Evolutionary conservation across 352 stramenopile species (phyloP).

Genomic region (Saprolegnia parasitica): DNA sequence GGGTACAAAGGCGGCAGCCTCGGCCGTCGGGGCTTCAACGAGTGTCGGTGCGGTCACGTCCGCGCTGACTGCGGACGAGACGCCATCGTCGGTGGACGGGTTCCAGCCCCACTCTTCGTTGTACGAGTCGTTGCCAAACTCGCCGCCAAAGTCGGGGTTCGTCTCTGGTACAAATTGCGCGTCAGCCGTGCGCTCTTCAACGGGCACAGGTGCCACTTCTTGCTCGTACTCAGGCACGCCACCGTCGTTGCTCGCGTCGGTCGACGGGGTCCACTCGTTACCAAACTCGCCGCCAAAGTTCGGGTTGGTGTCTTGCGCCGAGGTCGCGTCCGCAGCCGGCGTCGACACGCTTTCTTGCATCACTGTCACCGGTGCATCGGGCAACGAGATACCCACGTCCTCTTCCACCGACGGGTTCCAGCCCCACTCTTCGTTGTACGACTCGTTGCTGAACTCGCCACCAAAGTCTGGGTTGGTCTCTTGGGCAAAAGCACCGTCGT

Average conservation of each 20-base stretch:
- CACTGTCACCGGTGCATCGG: too few species aligned
- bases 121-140: neutral
- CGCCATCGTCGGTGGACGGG: too few species aligned
- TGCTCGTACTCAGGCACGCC: neutral
- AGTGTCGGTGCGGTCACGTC: neutral
- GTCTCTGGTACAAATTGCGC: neutral
- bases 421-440: neutral
- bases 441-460: neutral
- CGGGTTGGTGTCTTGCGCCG: neutral
- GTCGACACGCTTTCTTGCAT: too few species aligned
- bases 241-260: neutral
- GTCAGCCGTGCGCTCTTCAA: too few species aligned
- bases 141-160: neutral
- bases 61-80: too few species aligned
- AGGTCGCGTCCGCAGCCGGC: neutral
- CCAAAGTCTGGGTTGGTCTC: neutral
- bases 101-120: neutral
- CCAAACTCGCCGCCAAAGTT: neutral
- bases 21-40: neutral
- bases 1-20: neutral
- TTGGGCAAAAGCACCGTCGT: too few species aligned
- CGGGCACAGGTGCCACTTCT: too few species aligned
- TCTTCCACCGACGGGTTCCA: neutral
- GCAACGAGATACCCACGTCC: too few species aligned
- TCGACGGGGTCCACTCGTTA: neutral